Percentiles rank a stretch among this genome's conserved stretches.
Conservation (phyloP, 805 yeast genomes). For the Kodamaea hsintzibuensis region DNA sequence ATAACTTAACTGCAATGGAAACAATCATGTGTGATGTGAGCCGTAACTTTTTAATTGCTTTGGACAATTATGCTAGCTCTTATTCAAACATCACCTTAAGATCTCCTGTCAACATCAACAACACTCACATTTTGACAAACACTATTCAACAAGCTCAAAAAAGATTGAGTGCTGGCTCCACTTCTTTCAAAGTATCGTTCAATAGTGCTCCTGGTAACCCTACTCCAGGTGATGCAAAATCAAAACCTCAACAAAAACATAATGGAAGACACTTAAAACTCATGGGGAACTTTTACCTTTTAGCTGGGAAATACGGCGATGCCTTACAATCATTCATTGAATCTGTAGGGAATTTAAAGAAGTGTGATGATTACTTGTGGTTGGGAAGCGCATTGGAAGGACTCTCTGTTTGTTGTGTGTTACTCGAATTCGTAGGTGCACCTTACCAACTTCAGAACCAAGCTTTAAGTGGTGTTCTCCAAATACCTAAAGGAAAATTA, state of each 20-base stretch:
- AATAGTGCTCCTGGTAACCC: conserved; percentile 10
- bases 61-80: conserved; percentile 71
- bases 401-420: conserved; percentile 61
- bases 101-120: conserved; percentile 71
- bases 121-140: conserved; percentile 44
- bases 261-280: conserved; percentile 76
- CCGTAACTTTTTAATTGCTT: conserved; percentile 56
- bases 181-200: conserved; percentile 36
- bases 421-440: conserved; percentile 57
- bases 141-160: conserved; percentile 45
- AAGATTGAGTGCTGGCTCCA: conserved; percentile 39
- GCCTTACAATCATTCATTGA: conserved; percentile 78
- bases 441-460: conserved; percentile 50
- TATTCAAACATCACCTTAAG: conserved; percentile 78
- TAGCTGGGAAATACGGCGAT: conserved; percentile 76
- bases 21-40: conserved; percentile 75
- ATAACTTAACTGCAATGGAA: conserved; percentile 42
- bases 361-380: conserved; percentile 80
- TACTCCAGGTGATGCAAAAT: conserved; percentile 24
- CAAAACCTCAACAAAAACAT: conserved; percentile 45
- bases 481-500: conserved; percentile 28
- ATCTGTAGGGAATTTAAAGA: conserved; percentile 58
- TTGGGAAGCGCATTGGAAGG: conserved; percentile 86
- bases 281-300: conserved; percentile 70
- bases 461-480: conserved; percentile 33